Conservation (phyloP, 2,329 filamentous ascomycete species). For the Fusarium drepaniforme region DNA sequence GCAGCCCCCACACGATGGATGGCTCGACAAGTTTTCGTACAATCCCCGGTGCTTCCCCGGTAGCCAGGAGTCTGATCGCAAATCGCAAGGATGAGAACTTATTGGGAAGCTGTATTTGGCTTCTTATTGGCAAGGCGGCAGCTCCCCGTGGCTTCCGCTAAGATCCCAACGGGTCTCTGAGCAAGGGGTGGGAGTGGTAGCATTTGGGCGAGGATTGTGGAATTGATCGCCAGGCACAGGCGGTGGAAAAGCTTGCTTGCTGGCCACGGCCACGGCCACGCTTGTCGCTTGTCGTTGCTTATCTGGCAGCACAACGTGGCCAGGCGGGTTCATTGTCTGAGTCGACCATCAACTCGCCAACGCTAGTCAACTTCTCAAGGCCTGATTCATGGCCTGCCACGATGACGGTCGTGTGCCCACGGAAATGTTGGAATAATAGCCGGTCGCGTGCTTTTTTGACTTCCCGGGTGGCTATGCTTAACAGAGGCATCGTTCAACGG, state of each 20-base stretch:
- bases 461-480: constrained; percentile 27
- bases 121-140: constrained; percentile 42
- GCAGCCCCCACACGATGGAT: constrained; percentile 9
- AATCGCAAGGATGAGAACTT: constrained; percentile 30
- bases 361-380: constrained; percentile 3
- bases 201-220: constrained; percentile 13
- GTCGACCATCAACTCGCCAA: constrained; percentile 6
- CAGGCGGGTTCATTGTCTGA: constrained; percentile 6
- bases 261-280: constrained; percentile 8
- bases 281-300: constrained; percentile 16
- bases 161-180: constrained; percentile 16
- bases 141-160: constrained; percentile 29
- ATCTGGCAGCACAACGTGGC: constrained; percentile 30
- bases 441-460: constrained; percentile 29
- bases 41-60: constrained; percentile 5
- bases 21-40: constrained; percentile 1
- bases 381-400: constrained; percentile 22
- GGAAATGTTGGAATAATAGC: constrained; percentile 7
- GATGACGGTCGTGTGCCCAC: background rate
- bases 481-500: constrained; percentile 15
- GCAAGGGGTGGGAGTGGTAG: constrained; percentile 9
- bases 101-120: constrained; percentile 6
- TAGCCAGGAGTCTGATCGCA: constrained; percentile 9
- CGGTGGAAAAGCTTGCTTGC: constrained; percentile 24
- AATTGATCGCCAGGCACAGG: constrained; percentile 40